Evolutionary conservation across 768 basidiomycete species (phyloP).

Genomic region (Rhizopogon rudus): DNA sequence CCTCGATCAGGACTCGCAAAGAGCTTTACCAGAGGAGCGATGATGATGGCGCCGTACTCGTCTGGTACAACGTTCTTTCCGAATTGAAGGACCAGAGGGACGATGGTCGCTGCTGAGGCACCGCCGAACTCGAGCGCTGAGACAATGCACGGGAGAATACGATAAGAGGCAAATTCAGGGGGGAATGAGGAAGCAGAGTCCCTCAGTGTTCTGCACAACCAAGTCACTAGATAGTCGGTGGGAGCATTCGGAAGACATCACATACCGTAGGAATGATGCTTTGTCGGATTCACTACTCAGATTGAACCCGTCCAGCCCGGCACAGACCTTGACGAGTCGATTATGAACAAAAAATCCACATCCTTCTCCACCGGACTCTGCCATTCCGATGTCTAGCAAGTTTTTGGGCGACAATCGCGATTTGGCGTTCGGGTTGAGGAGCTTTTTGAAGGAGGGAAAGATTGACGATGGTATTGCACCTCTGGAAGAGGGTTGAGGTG

Average conservation of each 20-base stretch:
- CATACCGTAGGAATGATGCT: constrained; percentile 59
- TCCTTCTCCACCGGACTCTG: constrained; percentile 48
- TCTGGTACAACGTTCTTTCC: constrained; percentile 65
- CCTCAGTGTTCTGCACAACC: constrained; percentile 59
- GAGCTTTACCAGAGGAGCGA: constrained; percentile 78
- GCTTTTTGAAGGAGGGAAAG: constrained; percentile 79
- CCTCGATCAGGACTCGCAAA: constrained; percentile 90
- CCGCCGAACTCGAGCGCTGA: constrained; percentile 78
- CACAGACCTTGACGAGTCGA: constrained; percentile 77
- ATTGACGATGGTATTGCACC: constrained; percentile 71
- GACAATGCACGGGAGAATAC: constrained; percentile 83
- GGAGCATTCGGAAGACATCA: background rate
- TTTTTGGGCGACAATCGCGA: constrained; percentile 68
- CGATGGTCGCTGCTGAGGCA: constrained; percentile 65
- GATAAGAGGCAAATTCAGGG: constrained; percentile 75
- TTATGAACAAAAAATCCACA: constrained; percentile 82
- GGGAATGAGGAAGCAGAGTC: constrained; percentile 81
- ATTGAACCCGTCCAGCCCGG: constrained; percentile 81
- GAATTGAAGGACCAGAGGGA: constrained; percentile 82
- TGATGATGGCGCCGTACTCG: constrained; percentile 64
- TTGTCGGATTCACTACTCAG: constrained; percentile 82
- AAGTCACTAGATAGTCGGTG: background rate
- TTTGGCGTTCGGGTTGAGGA: constrained; percentile 87
- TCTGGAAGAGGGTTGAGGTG: constrained; percentile 69
- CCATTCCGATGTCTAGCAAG: constrained; percentile 81